Conservation (phyloP, 2,329 filamentous ascomycete species). For the Fusarium anguioides region DNA sequence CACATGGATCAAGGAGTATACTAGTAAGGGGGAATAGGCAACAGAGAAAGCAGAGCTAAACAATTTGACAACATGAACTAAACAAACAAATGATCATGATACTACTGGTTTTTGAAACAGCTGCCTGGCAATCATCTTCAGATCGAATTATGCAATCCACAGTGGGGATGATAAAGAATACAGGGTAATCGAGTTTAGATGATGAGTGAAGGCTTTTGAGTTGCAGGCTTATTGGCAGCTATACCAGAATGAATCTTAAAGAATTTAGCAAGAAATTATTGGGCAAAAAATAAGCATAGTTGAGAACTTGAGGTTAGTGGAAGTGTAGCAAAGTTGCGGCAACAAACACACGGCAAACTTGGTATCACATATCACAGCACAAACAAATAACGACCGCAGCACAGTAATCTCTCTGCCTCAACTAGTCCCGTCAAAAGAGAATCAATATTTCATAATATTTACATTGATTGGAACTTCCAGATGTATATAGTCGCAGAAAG, state of each 20-base stretch:
- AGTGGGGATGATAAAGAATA: not conserved
- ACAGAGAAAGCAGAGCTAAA: not conserved
- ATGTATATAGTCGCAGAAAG: not conserved
- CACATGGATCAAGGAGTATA: not conserved
- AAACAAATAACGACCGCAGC: not conserved
- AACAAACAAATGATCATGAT: not conserved
- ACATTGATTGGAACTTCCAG: not conserved
- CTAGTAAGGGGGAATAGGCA: slow-evolving; percentile 6
- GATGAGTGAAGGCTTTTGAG: not conserved
- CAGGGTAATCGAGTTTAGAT: not conserved
- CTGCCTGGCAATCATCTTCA: not conserved
- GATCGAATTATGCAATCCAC: not conserved
- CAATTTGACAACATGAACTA: not conserved
- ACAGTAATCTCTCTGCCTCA: slow-evolving; percentile 1
- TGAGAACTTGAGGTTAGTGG: not conserved
- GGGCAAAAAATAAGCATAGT: not conserved
- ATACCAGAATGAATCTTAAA: no score
- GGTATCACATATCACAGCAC: not conserved
- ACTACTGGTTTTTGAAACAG: not conserved
- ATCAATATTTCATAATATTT: not conserved
- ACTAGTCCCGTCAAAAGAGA: no score
- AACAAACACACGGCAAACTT: no score
- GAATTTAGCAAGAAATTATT: not conserved
- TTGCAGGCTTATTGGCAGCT: not conserved
- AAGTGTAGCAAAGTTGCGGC: not conserved